These are phyloP conservation scores for Drechslerella stenobrocha DNA, from an alignment of 2,329 filamentous ascomycete genomes.

Conservation along the genomic window DNA sequence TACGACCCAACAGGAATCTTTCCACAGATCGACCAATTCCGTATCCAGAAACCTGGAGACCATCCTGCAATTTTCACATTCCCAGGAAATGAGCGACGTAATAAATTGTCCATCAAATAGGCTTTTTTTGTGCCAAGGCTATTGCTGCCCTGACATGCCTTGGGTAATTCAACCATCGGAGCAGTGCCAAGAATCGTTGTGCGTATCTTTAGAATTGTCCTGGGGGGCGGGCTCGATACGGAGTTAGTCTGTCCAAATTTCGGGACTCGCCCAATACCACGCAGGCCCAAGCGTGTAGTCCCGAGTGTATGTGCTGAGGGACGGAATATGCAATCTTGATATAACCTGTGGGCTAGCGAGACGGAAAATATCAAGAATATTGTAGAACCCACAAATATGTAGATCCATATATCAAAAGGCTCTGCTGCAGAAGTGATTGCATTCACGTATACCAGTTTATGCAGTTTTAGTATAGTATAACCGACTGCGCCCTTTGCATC, in stretches of 20 bases:
- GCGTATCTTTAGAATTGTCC: neutral
- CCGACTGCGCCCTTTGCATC: constrained; percentile 10
- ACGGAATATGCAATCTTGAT: constrained; percentile 15
- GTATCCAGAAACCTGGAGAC: constrained; percentile 48
- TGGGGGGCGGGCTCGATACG: too few species aligned
- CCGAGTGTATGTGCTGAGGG: constrained; percentile 13
- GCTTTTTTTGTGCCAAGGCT: constrained; percentile 27
- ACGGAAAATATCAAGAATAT: constrained; percentile 44
- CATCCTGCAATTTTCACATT: constrained; percentile 41
- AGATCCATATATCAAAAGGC: constrained; percentile 6
- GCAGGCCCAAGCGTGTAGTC: constrained; percentile 12
- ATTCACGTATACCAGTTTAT: constrained; percentile 45
- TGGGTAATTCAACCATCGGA: too few species aligned
- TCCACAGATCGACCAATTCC: constrained; percentile 38
- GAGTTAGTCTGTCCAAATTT: constrained; percentile 16
- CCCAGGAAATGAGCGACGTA: constrained; percentile 37
- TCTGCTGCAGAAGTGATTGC: neutral
- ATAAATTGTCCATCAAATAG: constrained; percentile 40
- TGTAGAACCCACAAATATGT: too few species aligned
- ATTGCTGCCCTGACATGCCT: constrained; percentile 25
- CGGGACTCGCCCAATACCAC: constrained; percentile 24
- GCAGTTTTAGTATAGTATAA: constrained; percentile 43
- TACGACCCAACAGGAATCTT: constrained; percentile 15
- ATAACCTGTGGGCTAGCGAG: constrained; percentile 42
- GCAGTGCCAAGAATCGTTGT: neutral